Percentiles rank a stretch among this genome's conserved stretches.
Evolutionary conservation across 805 yeast species (phyloP).

Genomic region (Nakazawaea populi): DNA sequence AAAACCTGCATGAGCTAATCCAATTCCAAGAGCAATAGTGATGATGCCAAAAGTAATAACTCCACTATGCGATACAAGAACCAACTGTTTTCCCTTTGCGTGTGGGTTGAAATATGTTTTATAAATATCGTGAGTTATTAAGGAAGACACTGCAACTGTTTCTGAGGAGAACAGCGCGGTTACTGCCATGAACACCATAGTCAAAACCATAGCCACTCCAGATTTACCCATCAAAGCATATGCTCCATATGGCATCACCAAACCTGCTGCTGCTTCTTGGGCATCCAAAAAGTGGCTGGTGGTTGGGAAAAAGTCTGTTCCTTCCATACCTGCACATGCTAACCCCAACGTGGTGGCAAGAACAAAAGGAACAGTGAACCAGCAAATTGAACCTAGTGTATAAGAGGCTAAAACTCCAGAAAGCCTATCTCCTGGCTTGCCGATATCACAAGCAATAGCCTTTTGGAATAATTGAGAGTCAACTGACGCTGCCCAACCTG

Average conservation of each 20-base stretch:
- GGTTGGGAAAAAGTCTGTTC: conserved; percentile 18
- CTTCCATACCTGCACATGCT: conserved; percentile 31
- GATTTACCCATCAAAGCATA: conserved; percentile 44
- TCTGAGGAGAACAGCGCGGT: conserved; percentile 55
- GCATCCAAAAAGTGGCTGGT: conserved; percentile 25
- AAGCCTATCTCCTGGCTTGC: conserved; percentile 9
- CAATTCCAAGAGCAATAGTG: conserved; percentile 45
- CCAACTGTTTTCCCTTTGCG: conserved; percentile 42
- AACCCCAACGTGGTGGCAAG: conserved; percentile 30
- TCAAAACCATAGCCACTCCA: conserved; percentile 41
- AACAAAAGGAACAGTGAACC: conserved; percentile 37
- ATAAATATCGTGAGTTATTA: conserved; percentile 45
- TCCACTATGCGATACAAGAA: conserved; percentile 36
- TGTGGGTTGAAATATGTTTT: conserved; percentile 43
- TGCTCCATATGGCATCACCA: conserved; percentile 46
- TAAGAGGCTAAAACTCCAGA: conserved; percentile 35
- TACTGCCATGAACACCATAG: conserved; percentile 46
- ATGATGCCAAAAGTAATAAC: conserved; percentile 37
- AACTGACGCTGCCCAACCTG: conserved; percentile 29
- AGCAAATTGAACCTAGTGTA: conserved; percentile 38
- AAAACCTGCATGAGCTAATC: conserved; percentile 43
- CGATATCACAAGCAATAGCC: conserved; percentile 38
- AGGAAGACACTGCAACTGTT: conserved; percentile 45
- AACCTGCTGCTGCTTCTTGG: conserved; percentile 39
- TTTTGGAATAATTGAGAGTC: conserved; percentile 28